A percentile compares a stretch with the other conserved stretches of the same genome.
These are phyloP conservation scores for thale cress (Arabidopsis thaliana) DNA, from an alignment of 345 rosid genomes.

Conservation along the genomic window DNA sequence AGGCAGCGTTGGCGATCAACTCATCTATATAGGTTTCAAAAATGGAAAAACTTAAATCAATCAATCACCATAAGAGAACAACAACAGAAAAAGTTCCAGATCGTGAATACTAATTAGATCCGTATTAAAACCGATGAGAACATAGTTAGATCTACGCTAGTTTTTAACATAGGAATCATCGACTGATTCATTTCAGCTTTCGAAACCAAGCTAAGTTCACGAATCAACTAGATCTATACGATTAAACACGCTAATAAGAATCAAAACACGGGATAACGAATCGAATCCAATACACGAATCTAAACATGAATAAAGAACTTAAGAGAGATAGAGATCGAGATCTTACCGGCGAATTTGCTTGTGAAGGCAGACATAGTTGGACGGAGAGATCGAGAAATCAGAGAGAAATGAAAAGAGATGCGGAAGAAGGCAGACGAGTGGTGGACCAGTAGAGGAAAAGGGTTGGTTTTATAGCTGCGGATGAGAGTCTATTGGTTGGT, in stretches of 20 bases:
- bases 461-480: conserved; percentile 37
- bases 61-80: neutral
- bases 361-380: conserved; percentile 69
- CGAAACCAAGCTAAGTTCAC: neutral
- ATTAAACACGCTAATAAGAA: neutral
- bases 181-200: neutral
- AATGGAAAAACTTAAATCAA: neutral
- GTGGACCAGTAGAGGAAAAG: conserved; percentile 35
- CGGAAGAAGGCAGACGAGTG: neutral
- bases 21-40: conserved; percentile 55
- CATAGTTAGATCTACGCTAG: conserved; percentile 32
- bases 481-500: conserved; percentile 32
- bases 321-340: neutral
- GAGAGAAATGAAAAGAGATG: conserved; percentile 3
- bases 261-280: conserved; percentile 15
- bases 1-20: conserved; percentile 82
- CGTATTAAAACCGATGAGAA: neutral
- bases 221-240: conserved; percentile 25
- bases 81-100: neutral
- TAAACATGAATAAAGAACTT: neutral
- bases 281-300: neutral
- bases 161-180: neutral
- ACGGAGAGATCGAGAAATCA: neutral
- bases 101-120: conserved; percentile 28
- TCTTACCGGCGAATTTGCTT: conserved; percentile 80